Conservation (phyloP, 164 flowering plant species). For the Euptelea pleiosperma region DNA sequence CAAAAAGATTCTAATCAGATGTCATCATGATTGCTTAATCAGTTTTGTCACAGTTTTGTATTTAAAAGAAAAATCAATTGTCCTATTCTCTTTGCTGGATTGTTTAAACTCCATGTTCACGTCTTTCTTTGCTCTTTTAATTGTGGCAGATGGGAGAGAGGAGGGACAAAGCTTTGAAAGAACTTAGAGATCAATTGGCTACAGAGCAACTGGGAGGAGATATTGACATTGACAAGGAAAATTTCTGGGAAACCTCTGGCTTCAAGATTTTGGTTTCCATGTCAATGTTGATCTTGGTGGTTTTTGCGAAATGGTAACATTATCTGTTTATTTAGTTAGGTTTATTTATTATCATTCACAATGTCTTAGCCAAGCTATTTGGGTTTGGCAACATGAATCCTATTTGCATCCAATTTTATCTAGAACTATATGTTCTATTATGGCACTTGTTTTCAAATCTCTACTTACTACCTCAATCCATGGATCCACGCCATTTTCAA, state of each 20-base stretch:
- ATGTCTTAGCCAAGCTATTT: not conserved
- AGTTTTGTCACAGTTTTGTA: no score
- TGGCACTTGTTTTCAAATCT: no score
- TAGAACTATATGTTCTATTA: no score
- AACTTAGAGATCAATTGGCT: conserved; percentile 66
- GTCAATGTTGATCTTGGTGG: conserved; percentile 81
- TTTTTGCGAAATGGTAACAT: conserved; percentile 67
- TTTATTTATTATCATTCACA: not conserved
- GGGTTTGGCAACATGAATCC: no score
- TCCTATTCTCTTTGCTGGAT: not conserved
- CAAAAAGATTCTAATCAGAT: no score
- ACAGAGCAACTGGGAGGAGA: conserved; percentile 35
- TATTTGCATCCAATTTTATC: no score
- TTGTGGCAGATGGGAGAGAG: conserved; percentile 75
- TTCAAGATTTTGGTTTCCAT: conserved; percentile 80
- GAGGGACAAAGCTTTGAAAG: conserved; percentile 75
- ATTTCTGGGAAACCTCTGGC: conserved; percentile 75
- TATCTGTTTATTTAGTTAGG: not conserved
- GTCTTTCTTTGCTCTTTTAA: not conserved
- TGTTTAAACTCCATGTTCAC: not conserved
- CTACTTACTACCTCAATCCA: no score
- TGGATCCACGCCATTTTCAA: no score
- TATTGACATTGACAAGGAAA: conserved; percentile 40
- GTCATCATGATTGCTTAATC: no score
- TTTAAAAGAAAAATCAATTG: no score